These are phyloP conservation scores for Phytophthora pini DNA, from an alignment of 352 stramenopile genomes.

Conservation along the genomic window DNA sequence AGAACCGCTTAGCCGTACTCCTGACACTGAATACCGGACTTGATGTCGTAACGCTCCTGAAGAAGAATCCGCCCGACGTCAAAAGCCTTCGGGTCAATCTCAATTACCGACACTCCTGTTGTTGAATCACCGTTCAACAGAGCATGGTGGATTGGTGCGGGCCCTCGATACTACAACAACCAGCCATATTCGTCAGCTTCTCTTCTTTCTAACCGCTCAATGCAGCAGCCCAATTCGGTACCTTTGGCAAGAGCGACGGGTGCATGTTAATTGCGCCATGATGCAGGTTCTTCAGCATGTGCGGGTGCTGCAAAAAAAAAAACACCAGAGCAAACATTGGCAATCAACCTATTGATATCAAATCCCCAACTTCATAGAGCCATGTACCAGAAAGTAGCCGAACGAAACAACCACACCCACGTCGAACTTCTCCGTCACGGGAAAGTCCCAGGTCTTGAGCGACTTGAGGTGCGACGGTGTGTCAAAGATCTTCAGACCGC, in stretches of 20 bases:
- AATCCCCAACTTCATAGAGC: not conserved
- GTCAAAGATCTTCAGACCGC: slow-evolving; percentile 66
- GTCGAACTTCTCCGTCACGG: slow-evolving; percentile 59
- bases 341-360: slow-evolving; percentile 4
- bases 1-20: slow-evolving; percentile 31
- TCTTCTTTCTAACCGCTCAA: not conserved
- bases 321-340: slow-evolving; percentile 1
- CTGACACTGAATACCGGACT: slow-evolving; percentile 55
- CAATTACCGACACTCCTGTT: slow-evolving; percentile 87
- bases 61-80: slow-evolving; percentile 83
- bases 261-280: slow-evolving; percentile 91
- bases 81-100: slow-evolving; percentile 86
- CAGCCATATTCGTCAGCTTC: slow-evolving; percentile 7
- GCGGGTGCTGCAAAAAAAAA: slow-evolving; percentile 59
- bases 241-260: slow-evolving; percentile 84
- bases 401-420: slow-evolving; percentile 91
- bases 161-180: slow-evolving; percentile 68
- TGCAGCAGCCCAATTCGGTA: slow-evolving; percentile 7
- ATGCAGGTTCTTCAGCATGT: slow-evolving; percentile 70
- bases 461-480: slow-evolving; percentile 79
- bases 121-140: slow-evolving; percentile 77
- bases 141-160: slow-evolving; percentile 87
- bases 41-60: slow-evolving; percentile 56
- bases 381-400: slow-evolving; percentile 78
- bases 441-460: slow-evolving; percentile 78